Base-by-base conservation (phyloP, 768 basidiomycete genomes). In the Boletus rex-veris region DNA sequence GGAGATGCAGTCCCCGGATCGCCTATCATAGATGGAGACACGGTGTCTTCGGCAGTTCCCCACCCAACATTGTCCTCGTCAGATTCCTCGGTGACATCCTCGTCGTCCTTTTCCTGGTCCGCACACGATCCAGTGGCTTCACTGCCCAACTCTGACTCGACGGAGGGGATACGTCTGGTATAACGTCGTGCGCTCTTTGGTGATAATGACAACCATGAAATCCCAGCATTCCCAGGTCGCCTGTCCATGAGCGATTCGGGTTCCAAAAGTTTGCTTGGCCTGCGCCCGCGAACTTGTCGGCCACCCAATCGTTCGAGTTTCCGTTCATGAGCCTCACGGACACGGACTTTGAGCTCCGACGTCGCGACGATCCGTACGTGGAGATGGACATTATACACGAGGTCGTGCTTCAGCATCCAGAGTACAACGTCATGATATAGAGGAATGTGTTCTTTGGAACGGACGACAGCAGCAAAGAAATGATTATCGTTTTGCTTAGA, bases 351-450 rank as follows among this genome's bases (percentile, higher is more conserved):
- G 53, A 98, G 73, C 44, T 84, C 81, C 5, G 78, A 75, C 0
- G 90, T 85, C 0, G 90, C 93, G 35, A 92, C 81, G 39, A 98
- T 77, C 30, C 94, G 85, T 50, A 96, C 84, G 36, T 88, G 85
- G 14, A 94, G 82, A 64, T 95, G 94, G 26, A 93, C 77, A 16
- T 90, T 88, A 48, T 90, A 80, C 16, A 98, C 75, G 58, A 98
- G 77, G 64, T 92, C 92, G 38, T 85, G 83, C 65, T 89, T 89
- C 36, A 98, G 77, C 77, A 98, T 82, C 96, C 95, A 98, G 36
- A 88, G 73, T 11, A 98, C 83, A 30, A 95, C 89, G 26, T 92
- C 84, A 58, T 87, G 80, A 69, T 90, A 96, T 47, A 84, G 68
- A 5, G 80, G 77, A 28, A 92, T 80, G 11, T 79, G 74, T 37